These are phyloP conservation scores for Amanita rubescens DNA, from an alignment of 768 basidiomycete genomes.

Conservation along the genomic window DNA sequence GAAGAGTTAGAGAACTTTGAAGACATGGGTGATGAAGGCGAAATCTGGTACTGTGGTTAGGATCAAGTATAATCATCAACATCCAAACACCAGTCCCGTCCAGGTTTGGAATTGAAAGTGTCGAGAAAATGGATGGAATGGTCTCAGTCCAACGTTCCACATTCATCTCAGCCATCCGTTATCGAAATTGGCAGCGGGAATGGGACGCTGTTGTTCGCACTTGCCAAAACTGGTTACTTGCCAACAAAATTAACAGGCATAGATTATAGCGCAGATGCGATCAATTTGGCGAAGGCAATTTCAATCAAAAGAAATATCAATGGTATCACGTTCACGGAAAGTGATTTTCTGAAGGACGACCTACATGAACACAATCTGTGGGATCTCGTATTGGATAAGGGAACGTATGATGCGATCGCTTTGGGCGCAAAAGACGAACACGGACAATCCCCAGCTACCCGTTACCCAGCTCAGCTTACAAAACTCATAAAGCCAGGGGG, in stretches of 20 bases:
- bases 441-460: slow-evolving; percentile 45
- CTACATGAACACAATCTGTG: slow-evolving; percentile 39
- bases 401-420: slow-evolving; percentile 85
- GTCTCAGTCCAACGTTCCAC: slow-evolving; percentile 48
- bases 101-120: slow-evolving; percentile 76
- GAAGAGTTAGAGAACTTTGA: slow-evolving; percentile 65
- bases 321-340: slow-evolving; percentile 46
- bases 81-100: background rate
- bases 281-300: slow-evolving; percentile 54
- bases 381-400: slow-evolving; percentile 80
- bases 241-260: slow-evolving; percentile 49
- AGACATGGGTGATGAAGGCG: slow-evolving; percentile 79
- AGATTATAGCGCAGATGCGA: slow-evolving; percentile 72
- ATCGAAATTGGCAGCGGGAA: slow-evolving; percentile 81
- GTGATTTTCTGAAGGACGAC: slow-evolving; percentile 58
- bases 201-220: slow-evolving; percentile 65
- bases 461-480: slow-evolving; percentile 53
- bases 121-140: slow-evolving; percentile 79
- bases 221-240: slow-evolving; percentile 61
- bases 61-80: background rate
- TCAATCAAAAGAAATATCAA: slow-evolving; percentile 35
- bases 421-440: slow-evolving; percentile 50
- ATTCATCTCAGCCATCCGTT: slow-evolving; percentile 38
- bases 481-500: slow-evolving; percentile 58
- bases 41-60: slow-evolving; percentile 55